Base-by-base conservation (phyloP, 2,329 filamentous ascomycete species). In the Phoma sp. region DNA sequence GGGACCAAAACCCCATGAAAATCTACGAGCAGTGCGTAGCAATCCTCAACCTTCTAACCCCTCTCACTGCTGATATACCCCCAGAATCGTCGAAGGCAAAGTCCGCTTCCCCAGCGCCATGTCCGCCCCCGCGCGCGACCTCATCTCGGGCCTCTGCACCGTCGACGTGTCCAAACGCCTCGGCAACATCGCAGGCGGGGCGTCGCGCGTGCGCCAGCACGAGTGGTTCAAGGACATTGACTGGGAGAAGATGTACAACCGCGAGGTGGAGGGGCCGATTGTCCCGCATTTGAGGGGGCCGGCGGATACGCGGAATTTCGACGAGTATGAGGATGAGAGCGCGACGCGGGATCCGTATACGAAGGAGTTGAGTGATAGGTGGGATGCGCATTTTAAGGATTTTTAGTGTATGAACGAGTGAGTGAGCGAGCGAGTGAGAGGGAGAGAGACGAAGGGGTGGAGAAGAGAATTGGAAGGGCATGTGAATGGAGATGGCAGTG, bases 1-100 rank as follows among this genome's bases (percentile, higher is more conserved):
- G 90, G 89, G 88, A 93, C 69, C 87, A 91, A 61, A 93, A 92
- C 61, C 90, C 90, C 1, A 90, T 93, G 61, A 91, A 93, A 72
- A 93, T 93, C 53, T 93, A 93, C 76, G 91, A 92, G 73, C 85
- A 82, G 77, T 79, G 68, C 52, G 72, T 3, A 23, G 30, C 26
- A 10, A 11, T 20, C 20, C 10, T 10, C 9, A 3, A 12, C 10
- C 2, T 17, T 7, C 26, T 6, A 4, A 9, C 14, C 11, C 21
- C 7, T 2, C 12, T 23, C 14, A 10, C 39, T 53, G 30, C 39
- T 53, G 30, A 57, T 5, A 9, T n/a, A 5, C 17, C 7, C 5
- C 7, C 52, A 91, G 88, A 75, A 93, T 93, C 65, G 87, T 93
- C 25, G 88, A 91, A 72, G 90, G 90, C 65, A 87, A 88, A 28